Evolutionary conservation across 1,284 basidiomycete species (phyloP).

Genomic region (Chalciporus sp.): DNA sequence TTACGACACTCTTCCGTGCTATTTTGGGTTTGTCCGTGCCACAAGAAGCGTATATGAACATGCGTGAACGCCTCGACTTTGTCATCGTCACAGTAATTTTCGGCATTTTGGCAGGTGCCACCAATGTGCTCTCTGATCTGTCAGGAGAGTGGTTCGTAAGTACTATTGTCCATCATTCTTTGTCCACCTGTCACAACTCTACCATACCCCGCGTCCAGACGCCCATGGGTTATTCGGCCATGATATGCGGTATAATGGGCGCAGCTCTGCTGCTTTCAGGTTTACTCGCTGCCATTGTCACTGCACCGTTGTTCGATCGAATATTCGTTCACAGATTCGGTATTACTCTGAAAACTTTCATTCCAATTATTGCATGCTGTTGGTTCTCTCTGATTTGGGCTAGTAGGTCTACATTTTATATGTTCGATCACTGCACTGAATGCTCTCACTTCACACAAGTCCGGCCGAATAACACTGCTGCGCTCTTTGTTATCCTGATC

Average conservation of each 20-base stretch:
- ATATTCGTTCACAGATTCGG: constrained; percentile 73
- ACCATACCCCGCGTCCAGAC: constrained; percentile 40
- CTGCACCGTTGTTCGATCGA: constrained; percentile 76
- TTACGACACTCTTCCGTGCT: constrained; percentile 59
- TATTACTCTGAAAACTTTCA: constrained; percentile 55
- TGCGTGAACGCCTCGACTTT: constrained; percentile 70
- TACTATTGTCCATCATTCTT: constrained; percentile 1
- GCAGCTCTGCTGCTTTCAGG: constrained; percentile 69
- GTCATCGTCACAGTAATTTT: constrained; percentile 59
- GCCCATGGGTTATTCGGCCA: constrained; percentile 70
- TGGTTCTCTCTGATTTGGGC: constrained; percentile 82
- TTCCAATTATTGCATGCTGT: constrained; percentile 57
- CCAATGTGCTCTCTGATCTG: constrained; percentile 60
- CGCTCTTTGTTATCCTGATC: constrained; percentile 62
- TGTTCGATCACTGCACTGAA: background rate
- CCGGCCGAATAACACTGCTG: constrained; percentile 49
- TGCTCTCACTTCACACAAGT: constrained; percentile 41
- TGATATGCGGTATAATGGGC: constrained; percentile 67
- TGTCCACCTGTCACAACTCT: background rate
- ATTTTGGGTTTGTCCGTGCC: constrained; percentile 48
- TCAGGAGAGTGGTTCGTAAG: constrained; percentile 68
- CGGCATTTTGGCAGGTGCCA: constrained; percentile 62
- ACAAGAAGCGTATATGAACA: constrained; percentile 55
- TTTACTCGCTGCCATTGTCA: constrained; percentile 62
- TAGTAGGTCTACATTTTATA: constrained; percentile 42